phyloP scores from a whole-genome alignment of 164 flowering plant species.

The Chimonanthus salicifolius region DNA sequence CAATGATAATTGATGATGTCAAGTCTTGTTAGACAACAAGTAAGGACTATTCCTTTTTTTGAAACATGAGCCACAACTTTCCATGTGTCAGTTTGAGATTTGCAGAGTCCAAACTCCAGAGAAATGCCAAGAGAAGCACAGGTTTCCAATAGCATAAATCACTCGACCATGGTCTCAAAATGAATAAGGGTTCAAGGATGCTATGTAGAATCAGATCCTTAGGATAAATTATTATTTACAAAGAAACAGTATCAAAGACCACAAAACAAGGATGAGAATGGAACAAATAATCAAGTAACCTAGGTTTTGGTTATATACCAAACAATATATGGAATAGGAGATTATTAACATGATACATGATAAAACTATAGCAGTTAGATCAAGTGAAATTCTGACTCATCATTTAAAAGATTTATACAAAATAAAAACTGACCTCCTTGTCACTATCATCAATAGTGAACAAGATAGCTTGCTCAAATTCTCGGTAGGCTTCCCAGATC shows the following conservation, averaged over 20 bases:
- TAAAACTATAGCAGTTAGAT: neutral
- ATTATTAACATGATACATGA: neutral
- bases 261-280: neutral
- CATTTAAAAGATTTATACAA: neutral
- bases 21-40: too few species aligned
- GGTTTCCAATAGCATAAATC: too few species aligned
- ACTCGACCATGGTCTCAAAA: too few species aligned
- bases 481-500: slow-evolving; percentile 84
- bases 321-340: neutral
- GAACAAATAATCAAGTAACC: neutral
- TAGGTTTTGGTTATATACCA: neutral
- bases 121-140: too few species aligned
- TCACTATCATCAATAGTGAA: slow-evolving; percentile 41
- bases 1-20: too few species aligned
- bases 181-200: too few species aligned
- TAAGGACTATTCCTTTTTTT: too few species aligned
- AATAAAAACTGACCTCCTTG: slow-evolving; percentile 40
- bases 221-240: neutral
- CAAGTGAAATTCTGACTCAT: too few species aligned
- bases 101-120: too few species aligned
- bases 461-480: slow-evolving; percentile 69
- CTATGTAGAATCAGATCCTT: too few species aligned
- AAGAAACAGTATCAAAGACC: neutral
- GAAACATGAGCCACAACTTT: too few species aligned
- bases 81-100: too few species aligned